Evolutionary conservation across 2,329 filamentous ascomycete genomes (phyloP).

Genomic region (Phaeomoniella chlamydospora): DNA sequence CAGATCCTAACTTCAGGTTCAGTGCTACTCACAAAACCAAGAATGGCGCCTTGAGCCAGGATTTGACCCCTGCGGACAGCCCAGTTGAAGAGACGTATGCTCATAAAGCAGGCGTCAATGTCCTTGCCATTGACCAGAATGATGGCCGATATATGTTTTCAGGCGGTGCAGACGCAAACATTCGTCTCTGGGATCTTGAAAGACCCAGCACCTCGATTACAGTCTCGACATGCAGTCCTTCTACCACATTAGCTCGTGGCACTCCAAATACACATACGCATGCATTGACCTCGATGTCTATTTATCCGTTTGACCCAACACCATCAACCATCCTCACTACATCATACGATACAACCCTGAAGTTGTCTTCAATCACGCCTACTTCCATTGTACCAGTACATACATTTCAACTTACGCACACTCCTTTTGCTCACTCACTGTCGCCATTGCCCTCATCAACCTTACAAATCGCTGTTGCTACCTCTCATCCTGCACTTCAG

Average conservation of each 20-base stretch:
- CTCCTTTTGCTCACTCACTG: slow-evolving; percentile 50
- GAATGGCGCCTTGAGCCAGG: background rate
- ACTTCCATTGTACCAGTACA: slow-evolving; percentile 25
- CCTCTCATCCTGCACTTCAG: slow-evolving; percentile 69
- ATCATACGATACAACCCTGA: slow-evolving; percentile 29
- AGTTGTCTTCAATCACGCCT: slow-evolving; percentile 25
- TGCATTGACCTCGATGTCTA: slow-evolving; percentile 30
- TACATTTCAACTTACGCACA: slow-evolving; percentile 29
- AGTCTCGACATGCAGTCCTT: slow-evolving; percentile 4
- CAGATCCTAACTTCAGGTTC: background rate
- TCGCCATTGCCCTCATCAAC: slow-evolving; percentile 51
- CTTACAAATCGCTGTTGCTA: slow-evolving; percentile 76
- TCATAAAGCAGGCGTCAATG: slow-evolving; percentile 66
- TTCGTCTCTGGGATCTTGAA: slow-evolving; percentile 75
- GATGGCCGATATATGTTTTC: slow-evolving; percentile 69
- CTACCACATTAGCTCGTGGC: slow-evolving; percentile 5
- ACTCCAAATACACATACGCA: slow-evolving; percentile 24
- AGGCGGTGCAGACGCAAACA: slow-evolving; percentile 69
- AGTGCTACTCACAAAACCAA: background rate
- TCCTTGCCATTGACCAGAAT: slow-evolving; percentile 66
- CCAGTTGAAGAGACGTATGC: slow-evolving; percentile 23
- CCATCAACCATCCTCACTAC: slow-evolving; percentile 31
- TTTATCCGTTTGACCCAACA: slow-evolving; percentile 32
- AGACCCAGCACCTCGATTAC: slow-evolving; percentile 24
- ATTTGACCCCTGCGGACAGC: background rate